These are phyloP conservation scores for Protostelium mycophagum DNA, from an alignment of 78 protist genomes.

Conservation along the genomic window DNA sequence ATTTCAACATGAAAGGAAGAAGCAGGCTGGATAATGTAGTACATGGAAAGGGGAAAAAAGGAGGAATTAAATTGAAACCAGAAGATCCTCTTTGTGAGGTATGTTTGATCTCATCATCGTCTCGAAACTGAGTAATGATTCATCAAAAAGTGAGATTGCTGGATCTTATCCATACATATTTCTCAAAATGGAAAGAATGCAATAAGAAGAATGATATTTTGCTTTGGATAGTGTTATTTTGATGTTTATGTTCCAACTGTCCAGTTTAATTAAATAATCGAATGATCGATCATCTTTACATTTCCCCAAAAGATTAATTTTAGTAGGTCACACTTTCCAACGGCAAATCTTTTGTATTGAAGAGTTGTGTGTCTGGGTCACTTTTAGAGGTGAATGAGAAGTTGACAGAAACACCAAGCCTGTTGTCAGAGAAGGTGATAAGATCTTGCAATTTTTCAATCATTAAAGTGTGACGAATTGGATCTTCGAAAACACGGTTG, in stretches of 20 bases:
- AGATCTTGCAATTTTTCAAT: too few species aligned
- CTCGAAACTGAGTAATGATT: too few species aligned
- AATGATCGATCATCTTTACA: neutral
- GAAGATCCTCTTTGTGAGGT: neutral
- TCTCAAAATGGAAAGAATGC: too few species aligned
- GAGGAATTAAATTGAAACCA: neutral
- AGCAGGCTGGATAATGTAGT: neutral
- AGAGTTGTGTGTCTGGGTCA: neutral
- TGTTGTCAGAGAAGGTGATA: neutral
- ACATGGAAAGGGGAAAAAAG: neutral
- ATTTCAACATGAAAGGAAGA: neutral
- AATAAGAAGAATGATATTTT: too few species aligned
- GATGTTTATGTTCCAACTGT: too few species aligned
- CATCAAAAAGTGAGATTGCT: too few species aligned
- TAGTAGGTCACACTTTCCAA: neutral
- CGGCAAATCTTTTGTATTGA: neutral
- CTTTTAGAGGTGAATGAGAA: neutral
- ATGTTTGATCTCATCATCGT: too few species aligned
- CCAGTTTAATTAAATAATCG: too few species aligned
- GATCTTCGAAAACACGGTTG: too few species aligned
- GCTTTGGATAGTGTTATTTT: too few species aligned
- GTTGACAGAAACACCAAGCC: neutral
- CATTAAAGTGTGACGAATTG: too few species aligned
- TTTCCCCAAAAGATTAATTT: neutral
- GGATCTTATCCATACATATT: too few species aligned